These are phyloP conservation scores for Penicillium diatomitis DNA, from an alignment of 495 filamentous ascomycete species.

Conservation along the genomic window DNA sequence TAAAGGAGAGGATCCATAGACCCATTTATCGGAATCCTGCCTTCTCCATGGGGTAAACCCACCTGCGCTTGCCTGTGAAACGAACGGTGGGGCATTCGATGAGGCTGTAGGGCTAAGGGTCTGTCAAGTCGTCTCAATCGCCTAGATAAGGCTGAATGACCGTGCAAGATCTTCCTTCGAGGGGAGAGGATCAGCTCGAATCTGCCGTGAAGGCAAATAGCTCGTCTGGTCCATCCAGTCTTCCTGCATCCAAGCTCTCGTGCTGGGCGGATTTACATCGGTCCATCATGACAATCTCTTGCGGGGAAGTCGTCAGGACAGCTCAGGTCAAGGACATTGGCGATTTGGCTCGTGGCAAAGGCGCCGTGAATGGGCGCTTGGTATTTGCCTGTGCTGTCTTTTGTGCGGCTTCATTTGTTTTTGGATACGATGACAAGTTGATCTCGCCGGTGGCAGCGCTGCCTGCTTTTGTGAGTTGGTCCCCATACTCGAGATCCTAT, in stretches of 20 bases:
- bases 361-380: slow-evolving; percentile 20
- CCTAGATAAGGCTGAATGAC: no score
- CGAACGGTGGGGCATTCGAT: no score
- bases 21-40: not conserved
- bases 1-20: slow-evolving; percentile 4
- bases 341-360: slow-evolving; percentile 4
- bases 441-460: slow-evolving; percentile 33
- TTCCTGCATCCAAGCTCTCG: no score
- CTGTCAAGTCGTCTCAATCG: no score
- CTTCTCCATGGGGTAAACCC: slow-evolving; percentile 13
- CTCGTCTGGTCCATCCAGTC: no score
- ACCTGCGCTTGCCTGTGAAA: not conserved
- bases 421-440: slow-evolving; percentile 33
- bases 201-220: no score
- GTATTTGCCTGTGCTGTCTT: slow-evolving; percentile 25
- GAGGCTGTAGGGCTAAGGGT: no score
- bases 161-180: no score
- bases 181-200: no score
- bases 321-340: slow-evolving; percentile 18
- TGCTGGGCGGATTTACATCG: slow-evolving; percentile 1
- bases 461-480: slow-evolving; percentile 22
- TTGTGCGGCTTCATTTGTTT: slow-evolving; percentile 29
- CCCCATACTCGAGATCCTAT: not conserved
- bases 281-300: slow-evolving; percentile 2
- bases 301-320: slow-evolving; percentile 2